Conservation (phyloP, 805 yeast species). For the Starmerella kuoi region DNA sequence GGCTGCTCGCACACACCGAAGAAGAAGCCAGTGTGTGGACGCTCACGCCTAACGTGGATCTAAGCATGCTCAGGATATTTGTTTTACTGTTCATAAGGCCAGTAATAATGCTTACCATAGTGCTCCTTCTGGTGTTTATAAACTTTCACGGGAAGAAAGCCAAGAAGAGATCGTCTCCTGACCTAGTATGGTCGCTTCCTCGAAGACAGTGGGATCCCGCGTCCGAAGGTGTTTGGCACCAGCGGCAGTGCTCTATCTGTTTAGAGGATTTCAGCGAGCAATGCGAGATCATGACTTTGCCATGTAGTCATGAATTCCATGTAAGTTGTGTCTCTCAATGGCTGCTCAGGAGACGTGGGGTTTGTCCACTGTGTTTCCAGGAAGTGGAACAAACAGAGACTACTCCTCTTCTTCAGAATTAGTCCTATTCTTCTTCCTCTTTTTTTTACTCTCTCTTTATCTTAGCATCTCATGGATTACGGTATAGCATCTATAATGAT, state of each 20-base stretch:
- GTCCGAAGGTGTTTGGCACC: slow-evolving; percentile 5
- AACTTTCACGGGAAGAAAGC: slow-evolving; percentile 29
- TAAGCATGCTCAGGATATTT: slow-evolving; percentile 29
- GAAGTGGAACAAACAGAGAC: slow-evolving; percentile 20
- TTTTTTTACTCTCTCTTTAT: too few species aligned
- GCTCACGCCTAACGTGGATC: slow-evolving; percentile 12
- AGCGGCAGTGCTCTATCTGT: slow-evolving; percentile 43
- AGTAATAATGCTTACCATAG: slow-evolving; percentile 30
- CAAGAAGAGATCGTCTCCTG: slow-evolving; percentile 31
- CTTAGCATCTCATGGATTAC: too few species aligned
- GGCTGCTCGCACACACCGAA: slow-evolving; percentile 14
- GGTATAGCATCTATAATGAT: too few species aligned
- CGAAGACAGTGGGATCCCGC: slow-evolving; percentile 26
- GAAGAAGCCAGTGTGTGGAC: slow-evolving; percentile 15
- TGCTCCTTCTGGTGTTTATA: slow-evolving; percentile 28
- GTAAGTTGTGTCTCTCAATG: slow-evolving; percentile 47
- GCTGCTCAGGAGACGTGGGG: slow-evolving; percentile 42
- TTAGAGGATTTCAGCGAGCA: slow-evolving; percentile 42
- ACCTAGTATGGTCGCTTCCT: slow-evolving; percentile 31
- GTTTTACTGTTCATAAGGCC: slow-evolving; percentile 33
- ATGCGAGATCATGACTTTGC: slow-evolving; percentile 40
- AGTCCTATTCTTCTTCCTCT: neutral
- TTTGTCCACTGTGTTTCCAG: slow-evolving; percentile 50
- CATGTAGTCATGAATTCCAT: slow-evolving; percentile 53
- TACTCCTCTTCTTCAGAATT: slow-evolving; percentile 5